A percentile compares a stretch with the other conserved stretches of the same genome.
Conservation (phyloP, 305 asterid species). For the Fraxinus sp. region DNA sequence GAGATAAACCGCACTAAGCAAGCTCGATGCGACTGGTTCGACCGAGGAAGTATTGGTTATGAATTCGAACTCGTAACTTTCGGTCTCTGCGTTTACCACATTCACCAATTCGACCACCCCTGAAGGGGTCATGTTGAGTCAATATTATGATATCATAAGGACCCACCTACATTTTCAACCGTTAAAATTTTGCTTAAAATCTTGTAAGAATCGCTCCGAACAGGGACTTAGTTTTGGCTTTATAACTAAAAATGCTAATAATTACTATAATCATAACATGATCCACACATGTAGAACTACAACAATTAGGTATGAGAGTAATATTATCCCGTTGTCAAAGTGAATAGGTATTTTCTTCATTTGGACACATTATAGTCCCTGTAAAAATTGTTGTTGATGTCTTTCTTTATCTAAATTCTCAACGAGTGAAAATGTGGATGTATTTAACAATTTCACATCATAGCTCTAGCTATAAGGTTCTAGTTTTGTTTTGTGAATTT, state of each 20-base stretch:
- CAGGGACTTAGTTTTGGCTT: not conserved
- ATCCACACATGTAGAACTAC: not conserved
- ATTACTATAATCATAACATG: not conserved
- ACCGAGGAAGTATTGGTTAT: no score
- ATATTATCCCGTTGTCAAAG: not conserved
- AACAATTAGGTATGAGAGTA: not conserved
- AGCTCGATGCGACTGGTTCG: no score
- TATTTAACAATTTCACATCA: not conserved
- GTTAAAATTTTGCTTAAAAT: no score
- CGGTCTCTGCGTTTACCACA: no score
- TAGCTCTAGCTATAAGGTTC: not conserved
- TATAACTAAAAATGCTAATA: not conserved
- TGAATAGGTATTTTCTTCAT: not conserved
- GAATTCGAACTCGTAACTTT: no score
- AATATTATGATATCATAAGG: no score
- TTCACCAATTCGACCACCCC: no score
- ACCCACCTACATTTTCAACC: no score
- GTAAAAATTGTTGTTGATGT: not conserved
- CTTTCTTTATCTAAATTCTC: not conserved
- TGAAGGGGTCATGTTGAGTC: no score
- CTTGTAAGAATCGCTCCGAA: no score
- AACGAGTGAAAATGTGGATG: not conserved
- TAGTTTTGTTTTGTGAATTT: not conserved
- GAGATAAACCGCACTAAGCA: no score
- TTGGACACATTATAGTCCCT: not conserved